A percentile compares a stretch with the other conserved stretches of the same genome.
Conservation (phyloP, 192 early-diverging fungal genomes). For the Mycoemilia scoparia region DNA sequence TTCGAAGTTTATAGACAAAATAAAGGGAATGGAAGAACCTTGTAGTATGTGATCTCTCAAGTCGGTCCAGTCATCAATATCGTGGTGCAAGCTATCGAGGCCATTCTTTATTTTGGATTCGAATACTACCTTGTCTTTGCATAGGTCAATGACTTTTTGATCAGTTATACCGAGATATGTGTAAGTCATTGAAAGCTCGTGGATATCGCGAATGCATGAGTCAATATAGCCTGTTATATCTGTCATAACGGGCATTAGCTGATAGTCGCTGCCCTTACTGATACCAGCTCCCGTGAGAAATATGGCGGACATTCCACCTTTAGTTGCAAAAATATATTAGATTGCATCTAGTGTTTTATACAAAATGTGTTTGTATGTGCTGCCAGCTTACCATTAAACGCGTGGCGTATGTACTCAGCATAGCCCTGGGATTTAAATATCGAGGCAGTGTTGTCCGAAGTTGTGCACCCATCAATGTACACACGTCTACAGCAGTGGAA, state of each 20-base stretch:
- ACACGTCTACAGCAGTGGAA: slow-evolving; percentile 7
- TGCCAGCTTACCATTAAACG: slow-evolving; percentile 12
- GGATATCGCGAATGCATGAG: slow-evolving; percentile 12
- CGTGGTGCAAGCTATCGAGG: slow-evolving; percentile 20
- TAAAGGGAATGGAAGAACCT: slow-evolving; percentile 22
- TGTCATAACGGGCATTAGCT: slow-evolving; percentile 13
- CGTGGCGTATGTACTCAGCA: slow-evolving; percentile 17
- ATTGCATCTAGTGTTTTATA: background rate
- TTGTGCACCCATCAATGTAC: slow-evolving; percentile 24
- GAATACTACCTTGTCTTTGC: slow-evolving; percentile 14
- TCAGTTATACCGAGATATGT: slow-evolving; percentile 26
- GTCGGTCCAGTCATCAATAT: slow-evolving; percentile 26
- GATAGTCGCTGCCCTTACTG: slow-evolving; percentile 16
- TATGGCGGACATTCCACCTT: slow-evolving; percentile 24
- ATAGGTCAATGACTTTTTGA: slow-evolving; percentile 19
- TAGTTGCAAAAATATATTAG: background rate
- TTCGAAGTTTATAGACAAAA: slow-evolving; percentile 26
- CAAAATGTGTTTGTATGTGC: background rate
- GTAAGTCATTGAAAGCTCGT: slow-evolving; percentile 29
- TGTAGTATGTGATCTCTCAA: slow-evolving; percentile 15
- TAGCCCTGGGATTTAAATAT: slow-evolving; percentile 8
- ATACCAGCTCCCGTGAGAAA: slow-evolving; percentile 23
- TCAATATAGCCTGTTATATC: slow-evolving; percentile 12
- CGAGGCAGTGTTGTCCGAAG: slow-evolving; percentile 4
- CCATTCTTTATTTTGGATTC: slow-evolving; percentile 8